A percentile compares a stretch with the other conserved stretches of the same genome.
phyloP scores from a whole-genome alignment of 2,329 filamentous ascomycete species.

The Fusarium mexicanum region DNA sequence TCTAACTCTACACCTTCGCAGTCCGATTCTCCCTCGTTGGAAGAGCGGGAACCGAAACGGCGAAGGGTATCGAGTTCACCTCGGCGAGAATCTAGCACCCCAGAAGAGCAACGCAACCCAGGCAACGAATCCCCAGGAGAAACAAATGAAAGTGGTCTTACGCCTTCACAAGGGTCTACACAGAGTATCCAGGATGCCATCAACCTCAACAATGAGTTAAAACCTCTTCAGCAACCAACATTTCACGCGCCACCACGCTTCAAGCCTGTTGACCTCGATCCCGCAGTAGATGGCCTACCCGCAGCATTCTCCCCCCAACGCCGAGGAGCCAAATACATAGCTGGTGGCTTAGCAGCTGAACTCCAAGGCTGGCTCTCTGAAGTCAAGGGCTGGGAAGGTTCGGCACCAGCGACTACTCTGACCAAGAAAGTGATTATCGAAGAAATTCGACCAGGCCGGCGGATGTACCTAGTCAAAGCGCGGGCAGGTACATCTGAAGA shows the following conservation, averaged over 20 bases:
- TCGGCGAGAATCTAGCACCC: constrained; percentile 19
- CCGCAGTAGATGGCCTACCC: constrained; percentile 36
- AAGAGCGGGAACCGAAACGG: constrained; percentile 41
- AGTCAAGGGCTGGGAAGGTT: constrained; percentile 49
- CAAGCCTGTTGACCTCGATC: constrained; percentile 45
- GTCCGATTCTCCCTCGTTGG: constrained; percentile 11
- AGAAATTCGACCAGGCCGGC: constrained; percentile 44
- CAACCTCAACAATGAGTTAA: constrained; percentile 26
- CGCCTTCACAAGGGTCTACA: constrained; percentile 13
- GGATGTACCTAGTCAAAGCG: constrained; percentile 49
- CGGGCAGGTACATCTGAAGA: not conserved
- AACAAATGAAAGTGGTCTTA: not conserved
- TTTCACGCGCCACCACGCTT: constrained; percentile 54
- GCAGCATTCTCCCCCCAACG: constrained; percentile 51
- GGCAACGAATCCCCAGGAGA: not conserved
- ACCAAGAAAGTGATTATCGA: constrained; percentile 44
- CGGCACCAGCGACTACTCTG: constrained; percentile 15
- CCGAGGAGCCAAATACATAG: constrained; percentile 48
- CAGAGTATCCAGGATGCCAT: constrained; percentile 22
- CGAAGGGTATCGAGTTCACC: constrained; percentile 45
- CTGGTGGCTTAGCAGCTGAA: constrained; percentile 51
- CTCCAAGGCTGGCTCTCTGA: constrained; percentile 55
- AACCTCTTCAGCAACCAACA: constrained; percentile 47
- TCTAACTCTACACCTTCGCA: not conserved
- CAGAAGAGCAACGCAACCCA: not conserved